These are phyloP conservation scores for Trichosanthes truncata DNA, from an alignment of 306 rosid genomes.

Conservation along the genomic window DNA sequence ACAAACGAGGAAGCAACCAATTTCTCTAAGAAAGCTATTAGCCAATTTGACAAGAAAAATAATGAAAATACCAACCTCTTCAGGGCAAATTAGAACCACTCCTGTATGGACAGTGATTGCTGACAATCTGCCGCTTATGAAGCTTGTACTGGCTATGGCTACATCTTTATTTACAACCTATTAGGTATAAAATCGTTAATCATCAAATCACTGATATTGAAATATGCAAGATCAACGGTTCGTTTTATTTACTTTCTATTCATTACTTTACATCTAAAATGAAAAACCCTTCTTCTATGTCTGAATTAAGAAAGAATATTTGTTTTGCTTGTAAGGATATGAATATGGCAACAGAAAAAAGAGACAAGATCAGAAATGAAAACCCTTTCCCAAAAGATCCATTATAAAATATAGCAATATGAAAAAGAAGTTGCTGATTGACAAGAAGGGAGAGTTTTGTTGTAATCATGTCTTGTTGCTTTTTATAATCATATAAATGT, in stretches of 20 bases:
- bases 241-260: neutral
- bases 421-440: neutral
- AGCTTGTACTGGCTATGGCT: neutral
- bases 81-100: neutral
- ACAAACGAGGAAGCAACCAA: neutral
- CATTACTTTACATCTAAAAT: neutral
- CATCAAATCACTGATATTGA: neutral
- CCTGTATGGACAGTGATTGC: neutral
- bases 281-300: neutral
- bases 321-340: too few relatives aligned
- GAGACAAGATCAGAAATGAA: neutral
- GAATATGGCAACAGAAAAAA: neutral
- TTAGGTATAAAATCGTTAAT: neutral
- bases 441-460: neutral
- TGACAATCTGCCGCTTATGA: neutral
- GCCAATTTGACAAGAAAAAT: neutral
- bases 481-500: neutral
- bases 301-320: neutral
- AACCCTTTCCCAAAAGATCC: neutral
- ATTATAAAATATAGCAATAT: neutral
- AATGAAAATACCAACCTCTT: neutral
- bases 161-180: conserved; percentile 7
- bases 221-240: neutral
- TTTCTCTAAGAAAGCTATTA: neutral
- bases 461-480: neutral